A percentile compares a stretch with the other conserved stretches of the same genome.
phyloP scores from a whole-genome alignment of 108 stramenopile genomes.

The Cyclotella baltica region DNA sequence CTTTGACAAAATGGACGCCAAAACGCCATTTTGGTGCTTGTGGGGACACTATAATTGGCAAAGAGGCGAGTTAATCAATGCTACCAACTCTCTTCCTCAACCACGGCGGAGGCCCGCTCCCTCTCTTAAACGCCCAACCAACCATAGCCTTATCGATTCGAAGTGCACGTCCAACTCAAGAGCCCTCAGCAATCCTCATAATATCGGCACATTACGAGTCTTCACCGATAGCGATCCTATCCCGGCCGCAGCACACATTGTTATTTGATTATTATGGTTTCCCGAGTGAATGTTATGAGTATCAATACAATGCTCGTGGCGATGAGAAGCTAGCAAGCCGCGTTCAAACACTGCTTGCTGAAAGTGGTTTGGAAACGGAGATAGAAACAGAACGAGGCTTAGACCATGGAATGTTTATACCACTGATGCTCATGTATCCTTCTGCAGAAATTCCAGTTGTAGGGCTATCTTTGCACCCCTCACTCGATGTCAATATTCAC shows the following conservation, averaged over 20 bases:
- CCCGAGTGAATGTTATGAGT: conserved; percentile 79
- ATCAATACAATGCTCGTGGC: conserved; percentile 71
- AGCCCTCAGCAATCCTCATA: neutral
- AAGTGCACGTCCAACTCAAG: neutral
- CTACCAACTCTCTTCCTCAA: conserved; percentile 3
- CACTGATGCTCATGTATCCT: conserved; percentile 82
- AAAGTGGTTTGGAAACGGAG: conserved; percentile 39
- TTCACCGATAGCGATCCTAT: conserved; percentile 1
- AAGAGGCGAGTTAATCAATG: neutral
- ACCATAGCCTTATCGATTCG: neutral
- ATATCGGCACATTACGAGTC: conserved; percentile 22
- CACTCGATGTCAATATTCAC: conserved; percentile 53
- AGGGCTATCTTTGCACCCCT: conserved; percentile 63
- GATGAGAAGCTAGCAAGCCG: conserved; percentile 57
- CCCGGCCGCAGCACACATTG: neutral
- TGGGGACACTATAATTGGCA: no score
- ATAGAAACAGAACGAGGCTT: conserved; percentile 64
- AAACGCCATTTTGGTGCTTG: no score
- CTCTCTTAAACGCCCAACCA: conserved; percentile 2
- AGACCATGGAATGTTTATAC: conserved; percentile 93
- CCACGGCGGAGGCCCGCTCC: conserved; percentile 5
- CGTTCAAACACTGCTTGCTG: conserved; percentile 46
- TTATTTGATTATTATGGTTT: conserved; percentile 88
- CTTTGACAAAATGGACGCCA: no score
- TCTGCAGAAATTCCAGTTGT: conserved; percentile 83